Evolutionary conservation across 257 asterid species (phyloP).

Genomic region (Nicotiana knightiana): DNA sequence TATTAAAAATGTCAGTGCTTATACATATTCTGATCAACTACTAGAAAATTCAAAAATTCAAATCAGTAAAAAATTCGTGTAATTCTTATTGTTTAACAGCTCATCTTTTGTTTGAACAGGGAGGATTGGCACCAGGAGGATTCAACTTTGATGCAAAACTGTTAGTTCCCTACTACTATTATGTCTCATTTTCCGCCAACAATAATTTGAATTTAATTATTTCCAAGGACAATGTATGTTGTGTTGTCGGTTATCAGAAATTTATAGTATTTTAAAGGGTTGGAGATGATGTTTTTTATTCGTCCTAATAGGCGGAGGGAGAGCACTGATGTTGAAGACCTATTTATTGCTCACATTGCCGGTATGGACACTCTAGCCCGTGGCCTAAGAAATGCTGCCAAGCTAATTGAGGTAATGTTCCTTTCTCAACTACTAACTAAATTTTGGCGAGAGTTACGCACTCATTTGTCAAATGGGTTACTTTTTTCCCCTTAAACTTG

Average conservation of each 20-base stretch:
- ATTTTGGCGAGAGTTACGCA: neutral
- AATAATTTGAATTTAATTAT: neutral
- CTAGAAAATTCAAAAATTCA: neutral
- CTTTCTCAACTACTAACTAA: neutral
- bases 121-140: slow-evolving; percentile 97
- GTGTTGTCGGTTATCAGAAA: neutral
- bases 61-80: neutral
- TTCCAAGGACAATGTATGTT: too few relatives aligned
- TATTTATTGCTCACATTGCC: slow-evolving; percentile 87
- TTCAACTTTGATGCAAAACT: slow-evolving; percentile 96
- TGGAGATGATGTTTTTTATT: neutral
- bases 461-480: neutral
- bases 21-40: neutral
- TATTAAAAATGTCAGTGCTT: slow-evolving; percentile 56
- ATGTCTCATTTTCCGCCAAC: neutral
- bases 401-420: slow-evolving; percentile 61
- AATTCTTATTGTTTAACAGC: neutral
- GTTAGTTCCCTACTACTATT: slow-evolving; percentile 31
- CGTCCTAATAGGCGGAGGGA: slow-evolving; percentile 70
- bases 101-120: slow-evolving; percentile 31
- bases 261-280: neutral
- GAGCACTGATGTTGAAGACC: slow-evolving; percentile 93
- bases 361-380: slow-evolving; percentile 97
- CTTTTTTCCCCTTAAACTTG: too few relatives aligned
- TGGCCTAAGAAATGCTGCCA: slow-evolving; percentile 88